Base-by-base conservation (phyloP, 257 asterid genomes). In the Eustoma russellianum region DNA sequence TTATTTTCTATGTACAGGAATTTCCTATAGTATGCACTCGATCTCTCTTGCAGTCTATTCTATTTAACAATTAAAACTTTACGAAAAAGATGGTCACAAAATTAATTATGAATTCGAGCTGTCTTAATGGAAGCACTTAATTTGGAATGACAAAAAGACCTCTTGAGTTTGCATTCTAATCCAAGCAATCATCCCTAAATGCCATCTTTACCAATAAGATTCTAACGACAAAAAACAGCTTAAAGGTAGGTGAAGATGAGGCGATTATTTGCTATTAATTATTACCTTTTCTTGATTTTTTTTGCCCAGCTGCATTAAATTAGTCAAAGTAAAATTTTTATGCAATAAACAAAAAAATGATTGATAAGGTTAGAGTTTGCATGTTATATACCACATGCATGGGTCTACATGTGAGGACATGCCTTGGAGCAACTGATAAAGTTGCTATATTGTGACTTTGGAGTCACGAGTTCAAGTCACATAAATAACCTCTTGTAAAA, bases 231-330 rank as follows among this genome's bases (percentile, higher is more conserved):
- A 50, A 61, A 55, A 13, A 15, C 3, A 9, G 40, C 13, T 53
- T 38, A 40, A 2, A 51, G 30, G 14, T 52, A 35, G n/a, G 28
- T 67, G 51, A 35, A 40, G 67, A 51, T 55, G 45, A 60, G 60
- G 53, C 54, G 51, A 55, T 46, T 50, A 55, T 53, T 34, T 15
- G 44, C 63, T 33, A 60, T 61, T 55, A 65, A 64, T 68, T 40
- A 64, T 60, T 56, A 68, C 53, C 11, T 46, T 16, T 48, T 43
- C n/a, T n/a, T n/a, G n/a, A n/a, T 45, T 62, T 50, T n/a, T 57
- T 46, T 52, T 40, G 60, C 64, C 56, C 73, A 60, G 28, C 19
- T 64, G 65, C 38, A 62, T 55, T 70, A 49, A 64, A 68, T 61
- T 59, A 50, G 48, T 62, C 57, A 66, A 70, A 48, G 51, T n/a